A percentile compares a stretch with the other conserved stretches of the same genome.
Evolutionary conservation across 192 early-diverging fungal species (phyloP).

Genomic region (Backusella liffmaniae): DNA sequence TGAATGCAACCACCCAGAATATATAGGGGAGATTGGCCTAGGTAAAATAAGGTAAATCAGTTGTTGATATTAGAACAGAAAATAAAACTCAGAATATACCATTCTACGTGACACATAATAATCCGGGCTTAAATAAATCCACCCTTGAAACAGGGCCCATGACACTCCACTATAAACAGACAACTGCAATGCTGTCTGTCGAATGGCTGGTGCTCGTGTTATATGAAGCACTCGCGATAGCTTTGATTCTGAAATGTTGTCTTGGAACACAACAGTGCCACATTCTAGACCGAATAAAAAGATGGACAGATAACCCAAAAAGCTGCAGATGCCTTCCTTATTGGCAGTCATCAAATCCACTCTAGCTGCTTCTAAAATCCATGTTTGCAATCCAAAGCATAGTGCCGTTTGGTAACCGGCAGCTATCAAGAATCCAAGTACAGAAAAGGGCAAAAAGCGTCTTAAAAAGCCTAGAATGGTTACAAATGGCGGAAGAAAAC

Average conservation of each 20-base stretch:
- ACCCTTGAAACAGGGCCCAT: conserved; percentile 37
- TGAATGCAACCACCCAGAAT: conserved; percentile 75
- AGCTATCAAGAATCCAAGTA: conserved; percentile 49
- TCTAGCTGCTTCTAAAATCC: conserved; percentile 75
- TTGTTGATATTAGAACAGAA: neutral
- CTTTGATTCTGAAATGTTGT: neutral
- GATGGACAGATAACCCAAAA: conserved; percentile 81
- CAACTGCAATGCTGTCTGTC: conserved; percentile 42
- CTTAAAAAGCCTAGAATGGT: conserved; percentile 56
- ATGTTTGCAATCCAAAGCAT: conserved; percentile 61
- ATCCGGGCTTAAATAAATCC: conserved; percentile 44
- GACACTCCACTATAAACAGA: conserved; percentile 39
- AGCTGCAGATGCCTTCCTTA: conserved; percentile 87
- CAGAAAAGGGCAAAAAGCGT: conserved; percentile 54
- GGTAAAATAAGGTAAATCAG: conserved; percentile 19
- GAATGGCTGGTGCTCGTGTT: neutral
- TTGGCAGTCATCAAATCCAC: conserved; percentile 76
- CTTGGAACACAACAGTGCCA: conserved; percentile 57
- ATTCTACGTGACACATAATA: conserved; percentile 73
- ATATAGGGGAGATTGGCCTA: conserved; percentile 74
- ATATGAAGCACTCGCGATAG: neutral
- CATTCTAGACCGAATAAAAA: conserved; percentile 77
- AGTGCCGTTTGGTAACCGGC: conserved; percentile 61
- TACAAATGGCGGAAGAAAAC: conserved; percentile 78
- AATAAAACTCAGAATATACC: conserved; percentile 31